Evolutionary conservation across 805 yeast genomes (phyloP).

Genomic region (Priceomyces castillae): DNA sequence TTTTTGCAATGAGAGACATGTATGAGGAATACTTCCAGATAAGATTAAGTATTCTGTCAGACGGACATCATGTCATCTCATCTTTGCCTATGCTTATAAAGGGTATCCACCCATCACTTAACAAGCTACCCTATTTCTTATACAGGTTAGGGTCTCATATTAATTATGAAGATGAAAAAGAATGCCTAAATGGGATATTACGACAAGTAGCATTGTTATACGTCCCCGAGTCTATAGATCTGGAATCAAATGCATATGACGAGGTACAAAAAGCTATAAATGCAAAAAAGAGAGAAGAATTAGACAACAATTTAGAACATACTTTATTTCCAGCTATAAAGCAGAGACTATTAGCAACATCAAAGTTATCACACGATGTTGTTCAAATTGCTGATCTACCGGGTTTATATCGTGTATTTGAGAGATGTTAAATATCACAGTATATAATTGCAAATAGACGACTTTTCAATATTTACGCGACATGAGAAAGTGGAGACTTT

Average conservation of each 20-base stretch:
- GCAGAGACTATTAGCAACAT: conserved; percentile 62
- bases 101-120: conserved; percentile 58
- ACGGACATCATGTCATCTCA: conserved; percentile 33
- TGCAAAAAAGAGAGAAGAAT: conserved; percentile 19
- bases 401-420: conserved; percentile 87
- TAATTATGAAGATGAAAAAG: conserved; percentile 64
- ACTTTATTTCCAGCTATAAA: conserved; percentile 65
- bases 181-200: conserved; percentile 64
- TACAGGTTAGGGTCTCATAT: conserved; percentile 58
- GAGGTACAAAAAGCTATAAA: conserved; percentile 18
- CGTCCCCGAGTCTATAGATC: conserved; percentile 55
- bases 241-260: conserved; percentile 6
- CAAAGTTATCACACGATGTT: conserved; percentile 48
- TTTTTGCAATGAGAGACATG: conserved; percentile 67
- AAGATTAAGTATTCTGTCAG: conserved; percentile 31
- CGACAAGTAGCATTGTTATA: conserved; percentile 70
- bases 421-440: conserved; percentile 59
- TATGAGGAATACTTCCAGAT: conserved; percentile 73
- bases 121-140: conserved; percentile 66
- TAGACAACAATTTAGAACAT: conserved; percentile 48
- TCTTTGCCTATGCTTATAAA: conserved; percentile 68
- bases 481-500: neutral
- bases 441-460: neutral
- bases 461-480: conserved; percentile 2
- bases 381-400: conserved; percentile 90